phyloP scores from a whole-genome alignment of 805 yeast genomes.

The Sugiyamaella floridensis region DNA sequence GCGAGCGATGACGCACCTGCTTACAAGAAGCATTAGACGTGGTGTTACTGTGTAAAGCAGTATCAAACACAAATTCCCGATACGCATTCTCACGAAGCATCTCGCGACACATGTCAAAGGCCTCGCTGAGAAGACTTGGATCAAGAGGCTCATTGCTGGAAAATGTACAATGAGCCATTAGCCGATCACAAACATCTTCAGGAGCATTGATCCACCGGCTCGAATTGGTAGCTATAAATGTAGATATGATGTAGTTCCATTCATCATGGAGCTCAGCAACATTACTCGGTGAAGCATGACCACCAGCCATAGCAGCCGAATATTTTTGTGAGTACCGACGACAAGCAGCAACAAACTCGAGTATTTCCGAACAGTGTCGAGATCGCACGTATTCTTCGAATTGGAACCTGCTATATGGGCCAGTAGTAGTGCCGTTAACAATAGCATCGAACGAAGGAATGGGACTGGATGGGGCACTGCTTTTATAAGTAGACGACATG shows the following conservation, averaged over 20 bases:
- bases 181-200: slow-evolving; percentile 19
- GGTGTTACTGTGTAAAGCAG: background rate
- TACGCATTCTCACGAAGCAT: background rate
- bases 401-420: slow-evolving; percentile 26
- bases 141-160: background rate
- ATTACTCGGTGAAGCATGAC: background rate
- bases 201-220: slow-evolving; percentile 29
- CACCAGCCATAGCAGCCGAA: background rate
- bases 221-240: slow-evolving; percentile 22
- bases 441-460: slow-evolving; percentile 23
- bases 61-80: background rate
- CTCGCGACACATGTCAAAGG: background rate
- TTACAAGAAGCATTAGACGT: too few species aligned
- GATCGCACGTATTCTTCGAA: slow-evolving; percentile 26
- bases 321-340: background rate
- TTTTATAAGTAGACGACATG: background rate
- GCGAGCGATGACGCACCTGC: too few species aligned
- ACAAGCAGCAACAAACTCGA: slow-evolving; percentile 23
- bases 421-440: slow-evolving; percentile 17
- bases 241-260: slow-evolving; percentile 26
- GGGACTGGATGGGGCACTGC: background rate
- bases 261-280: slow-evolving; percentile 4
- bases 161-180: too few species aligned
- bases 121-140: background rate
- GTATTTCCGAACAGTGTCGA: slow-evolving; percentile 28